These are phyloP conservation scores for Basidiobolus heterosporus DNA, from an alignment of 371 early-diverging fungal genomes.

Conservation along the genomic window DNA sequence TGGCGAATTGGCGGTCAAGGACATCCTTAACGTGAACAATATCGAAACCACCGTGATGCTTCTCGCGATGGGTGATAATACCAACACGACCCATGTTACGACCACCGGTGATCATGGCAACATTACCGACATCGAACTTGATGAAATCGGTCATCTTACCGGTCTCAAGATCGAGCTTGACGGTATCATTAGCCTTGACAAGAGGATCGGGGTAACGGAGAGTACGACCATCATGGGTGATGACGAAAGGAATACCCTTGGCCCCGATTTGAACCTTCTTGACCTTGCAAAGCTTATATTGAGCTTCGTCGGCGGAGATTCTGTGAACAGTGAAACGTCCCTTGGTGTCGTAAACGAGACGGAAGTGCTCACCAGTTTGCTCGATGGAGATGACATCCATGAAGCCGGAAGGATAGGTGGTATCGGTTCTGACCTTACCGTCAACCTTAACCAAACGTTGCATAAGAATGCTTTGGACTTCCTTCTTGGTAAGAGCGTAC, in stretches of 20 bases:
- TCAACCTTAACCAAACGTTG: constrained; percentile 98
- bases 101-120: constrained; percentile 95
- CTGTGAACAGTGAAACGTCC: constrained; percentile 99
- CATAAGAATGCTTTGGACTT: constrained; percentile 92
- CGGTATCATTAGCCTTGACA: constrained; percentile 97
- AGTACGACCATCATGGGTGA: constrained; percentile 99
- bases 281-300: constrained; percentile 97
- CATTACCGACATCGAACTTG: constrained; percentile 93
- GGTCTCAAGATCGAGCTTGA: constrained; percentile 90
- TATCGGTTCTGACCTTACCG: constrained; percentile 96
- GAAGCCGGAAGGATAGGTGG: constrained; percentile 98
- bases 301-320: constrained; percentile 94
- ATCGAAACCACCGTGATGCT: constrained; percentile 94
- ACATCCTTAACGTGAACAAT: constrained; percentile 87
- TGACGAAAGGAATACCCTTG: constrained; percentile 90
- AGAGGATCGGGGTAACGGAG: constrained; percentile 98
- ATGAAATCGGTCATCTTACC: constrained; percentile 87
- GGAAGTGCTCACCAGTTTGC: constrained; percentile 98
- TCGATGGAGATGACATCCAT: constrained; percentile 98
- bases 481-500: constrained; percentile 96
- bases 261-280: constrained; percentile 83
- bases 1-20: constrained; percentile 72
- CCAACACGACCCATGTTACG: constrained; percentile 99
- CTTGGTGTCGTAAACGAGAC: constrained; percentile 97
- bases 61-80: constrained; percentile 91